These are phyloP conservation scores for Tremella mesenterica DNA, from an alignment of 768 basidiomycete species.

Conservation along the genomic window DNA sequence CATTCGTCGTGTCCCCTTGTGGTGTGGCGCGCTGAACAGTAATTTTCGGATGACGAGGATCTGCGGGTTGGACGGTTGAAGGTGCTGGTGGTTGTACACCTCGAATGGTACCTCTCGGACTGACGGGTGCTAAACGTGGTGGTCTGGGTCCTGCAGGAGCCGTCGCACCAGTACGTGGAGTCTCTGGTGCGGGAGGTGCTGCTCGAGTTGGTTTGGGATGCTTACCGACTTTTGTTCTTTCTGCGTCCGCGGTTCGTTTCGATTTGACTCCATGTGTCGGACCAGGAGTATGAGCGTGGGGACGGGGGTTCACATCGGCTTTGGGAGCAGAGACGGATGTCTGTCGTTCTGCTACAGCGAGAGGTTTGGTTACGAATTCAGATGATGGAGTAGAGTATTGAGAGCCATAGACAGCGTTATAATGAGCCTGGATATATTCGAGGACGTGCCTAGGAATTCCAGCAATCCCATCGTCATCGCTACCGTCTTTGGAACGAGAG, in stretches of 20 bases:
- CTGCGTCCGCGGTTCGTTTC: background rate
- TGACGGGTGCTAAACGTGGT: background rate
- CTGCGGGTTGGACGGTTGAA: conserved; percentile 6
- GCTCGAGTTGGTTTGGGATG: background rate
- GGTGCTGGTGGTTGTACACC: background rate
- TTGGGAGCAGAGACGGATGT: background rate
- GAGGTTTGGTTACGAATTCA: background rate
- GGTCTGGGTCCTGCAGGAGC: background rate
- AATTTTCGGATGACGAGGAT: conserved; percentile 27
- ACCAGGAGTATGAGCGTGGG: background rate
- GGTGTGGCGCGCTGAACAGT: conserved; percentile 30
- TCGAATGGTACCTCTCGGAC: background rate
- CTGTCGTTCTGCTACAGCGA: background rate
- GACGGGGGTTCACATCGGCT: background rate
- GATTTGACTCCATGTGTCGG: background rate
- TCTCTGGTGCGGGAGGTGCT: background rate
- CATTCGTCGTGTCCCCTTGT: conserved; percentile 8
- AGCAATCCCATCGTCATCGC: too few relatives aligned
- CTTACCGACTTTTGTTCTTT: background rate
- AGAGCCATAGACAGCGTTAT: background rate
- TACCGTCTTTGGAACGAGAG: background rate
- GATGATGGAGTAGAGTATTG: too few relatives aligned
- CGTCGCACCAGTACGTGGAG: background rate
- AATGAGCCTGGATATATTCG: background rate
- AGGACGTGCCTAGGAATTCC: too few relatives aligned